Evolutionary conservation across 306 rosid genomes (phyloP), one percentile per base, ranked within the genome.

Genomic region (Dryas octopetala): DNA sequence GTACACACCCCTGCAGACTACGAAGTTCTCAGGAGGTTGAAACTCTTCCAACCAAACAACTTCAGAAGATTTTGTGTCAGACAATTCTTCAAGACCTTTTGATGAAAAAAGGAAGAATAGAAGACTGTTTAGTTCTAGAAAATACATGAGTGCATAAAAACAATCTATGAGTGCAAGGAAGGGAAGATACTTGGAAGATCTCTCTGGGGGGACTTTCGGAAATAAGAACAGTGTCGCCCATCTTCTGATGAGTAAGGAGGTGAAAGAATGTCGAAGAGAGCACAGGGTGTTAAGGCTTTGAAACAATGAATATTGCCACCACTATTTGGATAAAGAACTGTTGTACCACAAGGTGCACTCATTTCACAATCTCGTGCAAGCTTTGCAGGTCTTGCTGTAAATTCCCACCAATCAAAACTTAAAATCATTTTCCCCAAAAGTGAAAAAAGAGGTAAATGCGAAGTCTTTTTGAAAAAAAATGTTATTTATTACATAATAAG

Each of bases 291-390:
- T 62, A 80, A 45, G 41, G 98, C 97, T 86, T 80, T 80, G 79
- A 93, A 93, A 82, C 88, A 82, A 80, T 93, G 98, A 69, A 93
- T 91, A 72, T 91, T 89, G 81, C 98, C 93, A 54, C 98, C 98
- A 59, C 80, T 87, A 15, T 87, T 82, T 9, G 98, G 98, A 78
- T 89, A 89, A 62, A 93, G 93, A 80, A 88, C 63, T 40, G 97
- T 89, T n/a, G 97, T 86, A 8, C 88, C 90, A 74, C 66, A 82
- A 2, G 96, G 97, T 6, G 96, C 92, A 4, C 84, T 78, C 97
- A 91, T 84, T 74, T 85, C 96, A 14, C 69, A 82, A 81, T 89
- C 90, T 83, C 82, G 87, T 3, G 85, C 89, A 23, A 88, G 85
- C 80, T 80, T 88, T 54, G 96, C 97, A 32, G 96, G 93, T 89